Conservation (phyloP, 305 asterid genomes). For the Nicotiana rustica region DNA sequence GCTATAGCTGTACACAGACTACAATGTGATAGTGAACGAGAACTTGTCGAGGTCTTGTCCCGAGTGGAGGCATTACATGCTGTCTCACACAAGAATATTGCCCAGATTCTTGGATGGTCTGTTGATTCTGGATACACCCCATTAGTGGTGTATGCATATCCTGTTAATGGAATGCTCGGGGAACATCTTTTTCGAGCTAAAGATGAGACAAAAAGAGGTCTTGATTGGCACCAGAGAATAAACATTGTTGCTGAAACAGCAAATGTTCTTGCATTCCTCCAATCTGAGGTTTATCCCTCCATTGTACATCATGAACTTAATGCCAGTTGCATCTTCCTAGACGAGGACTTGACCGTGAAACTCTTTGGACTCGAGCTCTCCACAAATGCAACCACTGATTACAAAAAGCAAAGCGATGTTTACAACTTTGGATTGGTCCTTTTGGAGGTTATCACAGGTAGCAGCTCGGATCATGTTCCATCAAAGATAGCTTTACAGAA, state of each 20-base stretch:
- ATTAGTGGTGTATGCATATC: constrained; percentile 58
- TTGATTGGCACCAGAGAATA: constrained; percentile 63
- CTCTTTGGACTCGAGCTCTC: constrained; percentile 58
- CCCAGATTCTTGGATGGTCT: constrained; percentile 67
- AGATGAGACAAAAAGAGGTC: constrained; percentile 42
- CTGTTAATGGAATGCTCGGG: constrained; percentile 58
- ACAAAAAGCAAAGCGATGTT: constrained; percentile 53
- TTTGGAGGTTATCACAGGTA: constrained; percentile 64
- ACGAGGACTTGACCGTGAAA: constrained; percentile 51
- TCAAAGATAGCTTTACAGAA: constrained; percentile 54
- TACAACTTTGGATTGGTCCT: constrained; percentile 61
- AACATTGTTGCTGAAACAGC: constrained; percentile 60
- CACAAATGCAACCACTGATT: constrained; percentile 34
- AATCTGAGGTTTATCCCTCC: constrained; percentile 63
- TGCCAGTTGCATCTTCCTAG: constrained; percentile 60
- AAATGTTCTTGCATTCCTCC: constrained; percentile 62
- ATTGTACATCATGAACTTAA: constrained; percentile 59
- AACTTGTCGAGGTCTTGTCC: constrained; percentile 47
- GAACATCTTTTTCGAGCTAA: constrained; percentile 51
- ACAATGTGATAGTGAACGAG: constrained; percentile 51
- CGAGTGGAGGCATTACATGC: constrained; percentile 56
- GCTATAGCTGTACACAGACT: constrained; percentile 58
- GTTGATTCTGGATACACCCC: constrained; percentile 50
- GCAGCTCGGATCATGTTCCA: constrained; percentile 33
- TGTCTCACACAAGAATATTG: constrained; percentile 61